Conservation (phyloP, 148 eudicot genomes). For the Rhododendron simsii region DNA sequence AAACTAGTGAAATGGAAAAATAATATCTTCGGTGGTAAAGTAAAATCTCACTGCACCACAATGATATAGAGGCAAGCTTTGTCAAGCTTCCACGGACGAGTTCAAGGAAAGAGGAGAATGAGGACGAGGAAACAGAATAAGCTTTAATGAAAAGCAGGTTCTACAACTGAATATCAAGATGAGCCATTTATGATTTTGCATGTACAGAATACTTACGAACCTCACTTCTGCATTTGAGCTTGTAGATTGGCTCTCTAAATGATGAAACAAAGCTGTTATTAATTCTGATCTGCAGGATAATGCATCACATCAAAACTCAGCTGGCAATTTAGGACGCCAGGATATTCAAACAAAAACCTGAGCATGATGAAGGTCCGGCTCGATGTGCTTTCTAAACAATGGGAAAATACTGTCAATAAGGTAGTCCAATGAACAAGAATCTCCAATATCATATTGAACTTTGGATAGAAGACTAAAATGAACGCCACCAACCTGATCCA, state of each 20-base stretch:
- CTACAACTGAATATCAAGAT: neutral
- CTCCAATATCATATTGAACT: conserved; percentile 97
- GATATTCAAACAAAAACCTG: conserved; percentile 50
- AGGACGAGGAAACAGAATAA: neutral
- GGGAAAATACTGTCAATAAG: conserved; percentile 99
- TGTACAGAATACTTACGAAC: conserved; percentile 36
- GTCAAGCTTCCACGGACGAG: neutral
- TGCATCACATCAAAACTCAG: conserved; percentile 20
- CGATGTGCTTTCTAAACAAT: conserved; percentile 91
- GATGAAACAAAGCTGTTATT: conserved; percentile 98
- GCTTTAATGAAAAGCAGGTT: neutral
- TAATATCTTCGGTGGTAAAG: neutral
- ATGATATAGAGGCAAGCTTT: neutral
- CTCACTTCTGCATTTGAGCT: conserved; percentile 93
- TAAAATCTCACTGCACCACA: neutral
- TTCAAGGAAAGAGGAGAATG: neutral
- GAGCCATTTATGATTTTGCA: neutral
- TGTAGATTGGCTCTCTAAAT: conserved; percentile 98
- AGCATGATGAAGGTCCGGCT: conserved; percentile 99
- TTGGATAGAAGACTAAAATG: conserved; percentile 99
- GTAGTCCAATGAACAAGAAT: conserved; percentile 84
- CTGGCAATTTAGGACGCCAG: neutral
- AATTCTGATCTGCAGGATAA: conserved; percentile 83
- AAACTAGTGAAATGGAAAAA: neutral
- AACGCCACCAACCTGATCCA: conserved; percentile 92